A percentile compares a stretch with the other conserved stretches of the same genome.
Conservation (phyloP, 805 yeast species). For the Blastobotrys americana region DNA sequence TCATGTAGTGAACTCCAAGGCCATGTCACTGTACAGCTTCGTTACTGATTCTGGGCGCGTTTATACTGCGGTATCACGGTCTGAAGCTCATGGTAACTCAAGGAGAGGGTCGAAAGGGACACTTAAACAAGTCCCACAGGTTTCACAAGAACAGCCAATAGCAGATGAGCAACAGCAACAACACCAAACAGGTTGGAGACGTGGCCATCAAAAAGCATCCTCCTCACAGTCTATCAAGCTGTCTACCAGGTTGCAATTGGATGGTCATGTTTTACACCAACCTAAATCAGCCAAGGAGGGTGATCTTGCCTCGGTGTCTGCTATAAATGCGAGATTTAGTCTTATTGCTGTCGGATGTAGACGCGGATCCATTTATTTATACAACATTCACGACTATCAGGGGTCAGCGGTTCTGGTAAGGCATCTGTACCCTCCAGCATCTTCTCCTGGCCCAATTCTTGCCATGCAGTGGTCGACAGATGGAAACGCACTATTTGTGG, state of each 20-base stretch:
- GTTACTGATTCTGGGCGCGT: constrained; percentile 23
- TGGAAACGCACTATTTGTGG: constrained; percentile 30
- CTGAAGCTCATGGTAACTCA: too few relatives aligned
- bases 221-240: too few relatives aligned
- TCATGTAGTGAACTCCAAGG: constrained; percentile 21
- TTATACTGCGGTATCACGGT: constrained; percentile 16
- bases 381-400: constrained; percentile 33
- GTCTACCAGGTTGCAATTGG: too few relatives aligned
- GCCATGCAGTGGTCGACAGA: constrained; percentile 33
- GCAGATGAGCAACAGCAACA: constrained; percentile 2
- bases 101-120: too few relatives aligned
- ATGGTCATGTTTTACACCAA: constrained; percentile 10
- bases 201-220: too few relatives aligned
- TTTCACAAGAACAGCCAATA: too few relatives aligned
- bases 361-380: constrained; percentile 33
- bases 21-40: constrained; percentile 29
- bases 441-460: constrained; percentile 22
- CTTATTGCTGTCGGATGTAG: constrained; percentile 35
- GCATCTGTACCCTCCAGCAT: constrained; percentile 26
- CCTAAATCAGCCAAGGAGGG: constrained; percentile 5
- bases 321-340: constrained; percentile 38
- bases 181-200: not conserved
- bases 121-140: too few relatives aligned
- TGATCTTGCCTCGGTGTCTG: constrained; percentile 22
- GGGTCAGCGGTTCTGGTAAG: constrained; percentile 29